Conservation (phyloP, 2,329 filamentous ascomycete genomes). For the Aciculosporium take region DNA sequence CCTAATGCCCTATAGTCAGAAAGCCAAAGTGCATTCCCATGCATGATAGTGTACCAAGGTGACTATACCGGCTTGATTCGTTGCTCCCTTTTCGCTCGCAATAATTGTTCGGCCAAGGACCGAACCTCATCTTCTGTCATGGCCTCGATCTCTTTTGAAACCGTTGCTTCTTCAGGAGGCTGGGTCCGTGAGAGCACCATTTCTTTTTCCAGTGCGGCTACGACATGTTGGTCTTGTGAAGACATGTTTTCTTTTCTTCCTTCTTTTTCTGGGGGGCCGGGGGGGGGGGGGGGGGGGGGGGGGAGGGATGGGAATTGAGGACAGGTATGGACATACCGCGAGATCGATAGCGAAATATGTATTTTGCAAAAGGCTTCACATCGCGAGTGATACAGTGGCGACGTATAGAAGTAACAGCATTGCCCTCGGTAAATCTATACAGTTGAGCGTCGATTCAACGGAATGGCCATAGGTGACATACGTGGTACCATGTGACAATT, state of each 20-base stretch:
- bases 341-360: constrained; percentile 13
- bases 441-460: background rate
- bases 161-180: background rate
- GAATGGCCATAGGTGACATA: constrained; percentile 1
- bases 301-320: too few relatives aligned
- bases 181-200: constrained; percentile 12
- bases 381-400: accelerated
- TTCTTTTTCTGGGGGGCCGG: too few relatives aligned
- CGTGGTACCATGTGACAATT: constrained; percentile 12
- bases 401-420: background rate
- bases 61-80: background rate
- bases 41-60: background rate
- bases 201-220: constrained; percentile 11
- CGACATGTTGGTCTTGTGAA: background rate
- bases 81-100: constrained; percentile 5
- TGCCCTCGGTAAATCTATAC: background rate
- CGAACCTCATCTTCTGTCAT: constrained; percentile 10
- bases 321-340: constrained; percentile 5
- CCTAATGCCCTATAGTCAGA: background rate
- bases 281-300: too few relatives aligned
- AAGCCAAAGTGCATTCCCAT: background rate
- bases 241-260: background rate
- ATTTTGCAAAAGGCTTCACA: background rate
- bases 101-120: constrained; percentile 9
- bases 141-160: constrained; percentile 2